Evolutionary conservation across 176 grass and related monocot species (phyloP), one percentile per base, ranked within the genome.

Genomic region (Oryza glumipatula): DNA sequence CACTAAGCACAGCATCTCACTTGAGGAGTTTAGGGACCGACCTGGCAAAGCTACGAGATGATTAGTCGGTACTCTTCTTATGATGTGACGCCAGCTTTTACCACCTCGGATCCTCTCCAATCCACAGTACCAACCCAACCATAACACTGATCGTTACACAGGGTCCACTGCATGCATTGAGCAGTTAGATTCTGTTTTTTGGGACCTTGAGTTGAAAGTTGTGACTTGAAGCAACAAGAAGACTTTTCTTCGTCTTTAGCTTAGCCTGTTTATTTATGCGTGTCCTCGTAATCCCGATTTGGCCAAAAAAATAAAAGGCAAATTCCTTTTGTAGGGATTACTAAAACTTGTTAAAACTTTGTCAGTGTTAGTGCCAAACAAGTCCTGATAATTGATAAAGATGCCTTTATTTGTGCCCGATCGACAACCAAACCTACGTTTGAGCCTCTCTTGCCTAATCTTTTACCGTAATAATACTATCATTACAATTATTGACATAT

Each of bases 31-130:
- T 61, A 35, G 61, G 70, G 81, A 26, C 69, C 70, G 8, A 23
- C 9, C 58, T 23, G n/a, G 58, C 58, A 22, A n/a, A n/a, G 51
- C 48, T 28, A 72, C 4, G 44, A 52, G 60, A 60, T 52, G 52
- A 52, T 43, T 66, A 12, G 22, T 24, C 4, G 47, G 61, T 79
- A 44, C 80, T 68, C 81, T 44, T 78, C 7, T 2, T 16, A 54
- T 67, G 87, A 68, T 60, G 87, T 79, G 68, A 88, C 35, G 15
- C 54, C 23, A 38, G 75, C 61, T 49, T 74, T 43, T 16, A 43
- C 38, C 26, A 23, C 82, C 60, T 89, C 38, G 70, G 82, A 84
- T 88, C 81, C 87, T 67, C 60, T 45, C 80, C 56, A 0, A 5
- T 67, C 70, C 8, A 36, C 52, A 63, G 58, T 63, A 52, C 22